phyloP scores from a whole-genome alignment of 208 protist genomes.

The Wallacemonas rigidus region DNA sequence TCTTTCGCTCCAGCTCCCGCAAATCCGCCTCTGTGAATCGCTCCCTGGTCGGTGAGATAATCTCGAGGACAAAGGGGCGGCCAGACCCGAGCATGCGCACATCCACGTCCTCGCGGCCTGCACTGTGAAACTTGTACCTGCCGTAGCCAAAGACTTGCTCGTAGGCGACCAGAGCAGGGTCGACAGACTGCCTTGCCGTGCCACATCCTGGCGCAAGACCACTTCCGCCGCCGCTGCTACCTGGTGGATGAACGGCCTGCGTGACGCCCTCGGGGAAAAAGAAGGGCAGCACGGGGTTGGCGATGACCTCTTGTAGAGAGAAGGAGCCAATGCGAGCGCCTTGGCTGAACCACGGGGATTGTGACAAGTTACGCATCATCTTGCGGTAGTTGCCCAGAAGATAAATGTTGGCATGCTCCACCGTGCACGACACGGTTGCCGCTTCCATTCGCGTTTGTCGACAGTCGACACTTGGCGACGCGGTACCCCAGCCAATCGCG shows the following conservation, averaged over 20 bases:
- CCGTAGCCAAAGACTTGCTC: constrained; percentile 74
- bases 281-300: constrained; percentile 71
- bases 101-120: constrained; percentile 95
- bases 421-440: constrained; percentile 41
- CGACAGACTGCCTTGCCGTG: constrained; percentile 12
- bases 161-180: constrained; percentile 27
- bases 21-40: constrained; percentile 61
- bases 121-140: constrained; percentile 92
- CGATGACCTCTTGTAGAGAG: constrained; percentile 88
- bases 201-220: background rate
- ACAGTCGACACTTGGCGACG: background rate
- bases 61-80: constrained; percentile 92
- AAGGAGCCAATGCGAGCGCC: constrained; percentile 74
- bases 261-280: constrained; percentile 80
- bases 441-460: constrained; percentile 24
- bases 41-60: constrained; percentile 71
- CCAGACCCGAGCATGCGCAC: constrained; percentile 95
- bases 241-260: constrained; percentile 15
- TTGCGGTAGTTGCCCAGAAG: constrained; percentile 88
- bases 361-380: constrained; percentile 80
- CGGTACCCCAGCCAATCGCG: constrained; percentile 35
- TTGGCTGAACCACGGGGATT: constrained; percentile 88
- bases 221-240: background rate
- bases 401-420: constrained; percentile 80
- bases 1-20: constrained; percentile 28